A percentile compares a stretch with the other conserved stretches of the same genome.
Evolutionary conservation across 176 grass and related monocot genomes (phyloP).

Genomic region (Saccharum spontaneum): DNA sequence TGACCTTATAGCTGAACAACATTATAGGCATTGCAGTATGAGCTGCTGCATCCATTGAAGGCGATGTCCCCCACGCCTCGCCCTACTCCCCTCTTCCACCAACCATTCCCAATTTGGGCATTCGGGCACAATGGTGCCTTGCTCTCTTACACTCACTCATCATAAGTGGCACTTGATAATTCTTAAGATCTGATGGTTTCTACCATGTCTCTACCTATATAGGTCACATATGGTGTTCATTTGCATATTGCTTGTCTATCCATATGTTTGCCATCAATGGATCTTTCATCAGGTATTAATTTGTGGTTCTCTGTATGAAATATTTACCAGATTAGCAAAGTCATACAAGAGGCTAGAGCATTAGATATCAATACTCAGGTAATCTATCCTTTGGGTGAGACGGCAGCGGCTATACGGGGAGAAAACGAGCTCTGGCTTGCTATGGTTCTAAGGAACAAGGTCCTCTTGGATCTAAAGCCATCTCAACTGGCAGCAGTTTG

Average conservation of each 20-base stretch:
- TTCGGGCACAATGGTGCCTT: conserved; percentile 18
- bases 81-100: background rate
- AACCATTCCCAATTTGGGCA: conserved; percentile 1
- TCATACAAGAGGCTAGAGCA: conserved; percentile 94
- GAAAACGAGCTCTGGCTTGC: conserved; percentile 98
- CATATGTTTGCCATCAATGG: background rate
- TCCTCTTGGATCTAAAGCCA: conserved; percentile 88
- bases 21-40: conserved; percentile 23
- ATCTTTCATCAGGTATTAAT: conserved; percentile 22
- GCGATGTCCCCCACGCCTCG: background rate
- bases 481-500: conserved; percentile 90
- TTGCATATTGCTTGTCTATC: conserved; percentile 14
- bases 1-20: background rate
- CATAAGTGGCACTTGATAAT: background rate
- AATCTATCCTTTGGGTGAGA: conserved; percentile 96
- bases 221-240: background rate
- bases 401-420: conserved; percentile 85
- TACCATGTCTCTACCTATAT: background rate
- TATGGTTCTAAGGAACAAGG: conserved; percentile 88
- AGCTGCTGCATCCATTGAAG: background rate
- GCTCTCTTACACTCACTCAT: background rate
- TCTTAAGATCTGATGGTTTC: conserved; percentile 3
- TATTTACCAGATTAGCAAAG: conserved; percentile 79
- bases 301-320: conserved; percentile 22
- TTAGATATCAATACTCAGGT: conserved; percentile 86